phyloP scores from a whole-genome alignment of 352 stramenopile genomes.

The Pythium biforme region DNA sequence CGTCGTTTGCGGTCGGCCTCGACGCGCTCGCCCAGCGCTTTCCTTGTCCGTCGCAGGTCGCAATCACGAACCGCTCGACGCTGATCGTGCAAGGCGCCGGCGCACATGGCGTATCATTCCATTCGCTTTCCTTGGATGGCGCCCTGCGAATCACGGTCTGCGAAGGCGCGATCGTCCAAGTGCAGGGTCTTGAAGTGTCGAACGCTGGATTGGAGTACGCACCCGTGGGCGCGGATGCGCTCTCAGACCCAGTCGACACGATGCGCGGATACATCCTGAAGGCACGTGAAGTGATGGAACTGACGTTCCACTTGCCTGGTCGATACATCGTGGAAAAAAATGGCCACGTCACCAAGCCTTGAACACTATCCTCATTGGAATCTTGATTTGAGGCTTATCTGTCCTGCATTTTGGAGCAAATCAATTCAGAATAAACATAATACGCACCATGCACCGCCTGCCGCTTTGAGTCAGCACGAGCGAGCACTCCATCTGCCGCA shows the following conservation, averaged over 20 bases:
- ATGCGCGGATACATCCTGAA: conserved; percentile 62
- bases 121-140: conserved; percentile 43
- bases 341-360: background rate
- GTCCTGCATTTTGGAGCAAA: background rate
- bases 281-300: conserved; percentile 36
- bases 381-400: background rate
- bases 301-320: conserved; percentile 45
- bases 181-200: conserved; percentile 38
- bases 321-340: conserved; percentile 45
- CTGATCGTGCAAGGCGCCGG: conserved; percentile 45
- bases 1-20: conserved; percentile 24
- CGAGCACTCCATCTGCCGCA: background rate
- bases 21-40: conserved; percentile 11
- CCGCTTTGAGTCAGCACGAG: too few species aligned
- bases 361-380: background rate
- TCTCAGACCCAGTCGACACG: conserved; percentile 33
- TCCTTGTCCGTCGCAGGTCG: conserved; percentile 21
- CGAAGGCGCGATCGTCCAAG: conserved; percentile 41
- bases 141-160: conserved; percentile 47
- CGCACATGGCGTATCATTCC: conserved; percentile 35
- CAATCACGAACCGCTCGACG: conserved; percentile 49
- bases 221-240: conserved; percentile 6
- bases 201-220: conserved; percentile 57
- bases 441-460: conserved; percentile 22
- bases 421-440: conserved; percentile 8